Evolutionary conservation across 1,284 basidiomycete genomes (phyloP).

Genomic region (Schizophyllum amplum): DNA sequence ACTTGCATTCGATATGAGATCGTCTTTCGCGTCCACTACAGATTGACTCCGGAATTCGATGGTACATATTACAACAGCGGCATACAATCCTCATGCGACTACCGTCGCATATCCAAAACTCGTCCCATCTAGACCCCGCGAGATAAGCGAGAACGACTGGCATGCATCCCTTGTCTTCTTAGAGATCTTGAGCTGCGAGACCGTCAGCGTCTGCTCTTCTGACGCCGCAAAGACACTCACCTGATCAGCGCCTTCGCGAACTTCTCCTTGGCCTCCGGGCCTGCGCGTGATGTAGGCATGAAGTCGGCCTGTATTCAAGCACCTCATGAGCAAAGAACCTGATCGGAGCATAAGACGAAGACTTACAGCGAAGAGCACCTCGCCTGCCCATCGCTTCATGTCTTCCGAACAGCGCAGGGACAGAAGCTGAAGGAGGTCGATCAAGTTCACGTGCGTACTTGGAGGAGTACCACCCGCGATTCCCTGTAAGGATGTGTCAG

Average conservation of each 20-base stretch:
- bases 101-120: conserved; percentile 57
- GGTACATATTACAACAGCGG: no score
- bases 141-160: conserved; percentile 67
- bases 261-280: conserved; percentile 63
- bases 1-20: no score
- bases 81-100: neutral
- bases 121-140: conserved; percentile 68
- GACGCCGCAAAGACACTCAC: conserved; percentile 31
- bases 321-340: neutral
- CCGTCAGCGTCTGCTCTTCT: neutral
- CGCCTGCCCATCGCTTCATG: conserved; percentile 51
- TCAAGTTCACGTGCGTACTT: conserved; percentile 76
- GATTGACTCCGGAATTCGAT: no score
- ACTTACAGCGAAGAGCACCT: conserved; percentile 63
- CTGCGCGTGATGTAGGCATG: conserved; percentile 47
- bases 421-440: conserved; percentile 68
- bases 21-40: no score
- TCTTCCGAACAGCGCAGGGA: conserved; percentile 32
- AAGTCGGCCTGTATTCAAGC: conserved; percentile 45
- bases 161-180: conserved; percentile 62
- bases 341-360: neutral
- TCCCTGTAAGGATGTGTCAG: conserved; percentile 27
- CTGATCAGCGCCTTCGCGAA: conserved; percentile 68
- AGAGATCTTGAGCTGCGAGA: conserved; percentile 49
- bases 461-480: conserved; percentile 78